Percentiles rank a stretch among this genome's conserved stretches.
Evolutionary conservation across 2,329 filamentous ascomycete species (phyloP).

Genomic region (Huntiella omanensis): DNA sequence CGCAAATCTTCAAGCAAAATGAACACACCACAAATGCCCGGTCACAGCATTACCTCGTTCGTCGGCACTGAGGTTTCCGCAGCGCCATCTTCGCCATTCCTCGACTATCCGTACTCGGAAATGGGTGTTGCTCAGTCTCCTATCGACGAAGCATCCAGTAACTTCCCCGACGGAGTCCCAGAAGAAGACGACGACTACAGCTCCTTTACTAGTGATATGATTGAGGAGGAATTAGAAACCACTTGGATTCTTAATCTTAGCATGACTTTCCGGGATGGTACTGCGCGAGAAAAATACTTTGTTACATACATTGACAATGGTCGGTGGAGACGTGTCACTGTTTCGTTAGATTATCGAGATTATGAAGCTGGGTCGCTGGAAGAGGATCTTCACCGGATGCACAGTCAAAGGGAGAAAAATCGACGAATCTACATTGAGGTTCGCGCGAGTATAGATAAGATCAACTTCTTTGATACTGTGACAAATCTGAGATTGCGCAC

Average conservation of each 20-base stretch:
- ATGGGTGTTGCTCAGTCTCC: background rate
- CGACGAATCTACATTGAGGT: constrained; percentile 88
- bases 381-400: constrained; percentile 55
- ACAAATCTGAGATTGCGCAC: constrained; percentile 93
- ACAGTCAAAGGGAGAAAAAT: constrained; percentile 81
- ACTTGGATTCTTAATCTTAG: constrained; percentile 94
- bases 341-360: constrained; percentile 81
- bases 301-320: constrained; percentile 78
- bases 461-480: constrained; percentile 89
- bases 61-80: background rate
- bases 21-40: background rate
- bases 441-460: constrained; percentile 75
- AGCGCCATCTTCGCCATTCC: constrained; percentile 2
- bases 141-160: background rate
- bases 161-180: background rate
- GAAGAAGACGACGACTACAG: constrained; percentile 5
- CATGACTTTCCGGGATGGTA: constrained; percentile 93
- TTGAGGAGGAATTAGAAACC: constrained; percentile 66
- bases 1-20: background rate
- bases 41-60: background rate
- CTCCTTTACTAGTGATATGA: constrained; percentile 22
- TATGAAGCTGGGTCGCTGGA: constrained; percentile 70
- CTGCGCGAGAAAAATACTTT: constrained; percentile 92
- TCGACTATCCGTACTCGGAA: constrained; percentile 1
- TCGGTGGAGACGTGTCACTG: constrained; percentile 71